Evolutionary conservation across 352 stramenopile genomes (phyloP).

Genomic region (Nothophytophthora sp.): DNA sequence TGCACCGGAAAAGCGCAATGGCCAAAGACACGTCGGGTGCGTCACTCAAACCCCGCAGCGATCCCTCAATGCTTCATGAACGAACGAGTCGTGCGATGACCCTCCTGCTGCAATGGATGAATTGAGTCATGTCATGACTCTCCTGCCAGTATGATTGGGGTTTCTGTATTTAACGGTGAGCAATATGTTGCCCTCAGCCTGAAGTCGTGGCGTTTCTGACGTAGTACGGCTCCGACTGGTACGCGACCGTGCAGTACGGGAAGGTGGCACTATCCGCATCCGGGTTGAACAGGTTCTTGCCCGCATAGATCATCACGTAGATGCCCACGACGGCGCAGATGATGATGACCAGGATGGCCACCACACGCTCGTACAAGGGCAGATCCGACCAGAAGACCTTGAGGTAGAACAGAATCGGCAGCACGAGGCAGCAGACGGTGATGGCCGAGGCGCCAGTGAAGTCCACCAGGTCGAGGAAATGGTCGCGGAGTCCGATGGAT

Average conservation of each 20-base stretch:
- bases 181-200: constrained; percentile 11
- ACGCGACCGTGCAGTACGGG: constrained; percentile 26
- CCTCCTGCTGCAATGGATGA: no score
- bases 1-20: constrained; percentile 16
- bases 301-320: constrained; percentile 38
- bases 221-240: constrained; percentile 31
- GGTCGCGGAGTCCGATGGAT: constrained; percentile 24
- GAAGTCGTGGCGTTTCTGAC: constrained; percentile 17
- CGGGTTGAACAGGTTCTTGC: constrained; percentile 35
- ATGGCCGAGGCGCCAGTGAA: constrained; percentile 43
- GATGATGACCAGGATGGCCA: constrained; percentile 23
- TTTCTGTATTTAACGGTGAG: not conserved
- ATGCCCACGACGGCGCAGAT: constrained; percentile 28
- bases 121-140: no score
- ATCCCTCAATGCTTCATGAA: no score
- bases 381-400: constrained; percentile 37
- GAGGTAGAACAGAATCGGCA: constrained; percentile 46
- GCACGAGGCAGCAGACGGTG: constrained; percentile 37
- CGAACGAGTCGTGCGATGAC: no score
- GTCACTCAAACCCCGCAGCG: no score
- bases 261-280: constrained; percentile 22
- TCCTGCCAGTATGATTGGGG: constrained; percentile 26
- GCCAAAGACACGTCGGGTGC: no score
- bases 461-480: constrained; percentile 42
- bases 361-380: constrained; percentile 31